Base-by-base conservation (phyloP, 2,329 filamentous ascomycete genomes). In the Penicillium aurantiogriseum region DNA sequence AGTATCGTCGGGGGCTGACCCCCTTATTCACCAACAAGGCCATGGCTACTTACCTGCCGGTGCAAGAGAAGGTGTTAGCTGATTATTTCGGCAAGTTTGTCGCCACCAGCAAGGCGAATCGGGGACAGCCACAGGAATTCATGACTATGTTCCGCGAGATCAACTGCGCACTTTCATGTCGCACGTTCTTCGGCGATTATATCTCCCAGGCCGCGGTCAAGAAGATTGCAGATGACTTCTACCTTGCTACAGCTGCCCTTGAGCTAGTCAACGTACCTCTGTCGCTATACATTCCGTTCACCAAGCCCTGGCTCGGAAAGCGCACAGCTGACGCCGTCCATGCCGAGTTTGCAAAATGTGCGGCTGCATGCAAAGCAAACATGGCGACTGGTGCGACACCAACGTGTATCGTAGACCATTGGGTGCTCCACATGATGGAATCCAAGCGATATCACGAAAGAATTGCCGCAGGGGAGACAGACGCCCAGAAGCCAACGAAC, bases 161-260 rank as follows among this genome's bases (percentile, higher is more conserved):
- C 69, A 93, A 93, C 83, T 93, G 89, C 68, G 91, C 91, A 54
- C 85, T 96, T 35, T 94, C 91, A 35, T 91, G 90, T 78, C 88
- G 91, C 60, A 94, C 91, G 10, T 96, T 96, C 73, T 90, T 93
- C 61, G 92, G 92, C 29, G 85, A 94, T 78, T 96, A 96, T 78
- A 91, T 95, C 72, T 87, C 89, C 17, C 88, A 94, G 59, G 88
- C 90, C 69, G 86, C 88, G 25, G 87, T 96, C 67, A 92, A 92
- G 82, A 90, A 89, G 79, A 93, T 96, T 60, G 88, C 91, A 59
- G 88, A 94, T 74, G 91, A 96, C 76, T 96, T 93, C 79, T 96
- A 93, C 76, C 85, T 92, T 56, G 92, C 94, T 69, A 96, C 92
- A 5, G 92, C 88, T 50, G 92, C 92, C 21, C 84, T 96, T 61